Evolutionary conservation across 2,329 filamentous ascomycete species (phyloP), one percentile per base, ranked within the genome.

Genomic region (Calonectria hongkongensis): DNA sequence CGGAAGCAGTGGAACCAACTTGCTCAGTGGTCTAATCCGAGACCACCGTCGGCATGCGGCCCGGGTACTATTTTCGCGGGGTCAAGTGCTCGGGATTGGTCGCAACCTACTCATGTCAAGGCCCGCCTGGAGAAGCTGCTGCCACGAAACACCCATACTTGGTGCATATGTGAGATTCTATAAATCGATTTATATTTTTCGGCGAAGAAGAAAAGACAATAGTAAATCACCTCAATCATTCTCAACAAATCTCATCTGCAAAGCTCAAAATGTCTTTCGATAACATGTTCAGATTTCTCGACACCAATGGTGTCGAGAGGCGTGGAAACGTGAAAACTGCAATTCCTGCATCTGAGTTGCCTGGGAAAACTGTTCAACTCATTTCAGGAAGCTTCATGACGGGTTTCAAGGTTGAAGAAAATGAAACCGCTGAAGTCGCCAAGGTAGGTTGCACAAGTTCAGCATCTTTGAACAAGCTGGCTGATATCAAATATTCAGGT

Each of bases 321-420:
- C 45, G 45, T n/a, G 62, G 62, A 16, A 65, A 65, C 10, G 13
- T 65, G 16, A 47, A 65, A n/a, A 51, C 30, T 4, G 62, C 43
- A 47, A 25, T 65, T 39, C 45, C 60, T 47, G 36, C 67, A 7
- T 64, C 58, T 4, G 67, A 70, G 15, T 41, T 70, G 7, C 36
- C 39, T 21, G 39, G 67, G 13, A 65, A 64, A 27, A 47, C 21
- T 16, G 67, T 70, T 15, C 67, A 56, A 9, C 47, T 70, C 13
- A 62, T 70, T 43, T 56, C 67, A 13, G 48, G 48, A 7, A 65
- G n/a, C 27, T 21, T 65, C 41, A 62, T 45, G 60, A 54, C 67
- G 3, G 60, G 67, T 7, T 70, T 70, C 39, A 39, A 65, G n/a
- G 47, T 70, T 3, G 33, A 36, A 13, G 30, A n/a, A 12, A 48